Percentiles rank a stretch among this genome's conserved stretches.
Evolutionary conservation across 805 yeast genomes (phyloP).

Genomic region (Cyberlindnera euphorbiae): DNA sequence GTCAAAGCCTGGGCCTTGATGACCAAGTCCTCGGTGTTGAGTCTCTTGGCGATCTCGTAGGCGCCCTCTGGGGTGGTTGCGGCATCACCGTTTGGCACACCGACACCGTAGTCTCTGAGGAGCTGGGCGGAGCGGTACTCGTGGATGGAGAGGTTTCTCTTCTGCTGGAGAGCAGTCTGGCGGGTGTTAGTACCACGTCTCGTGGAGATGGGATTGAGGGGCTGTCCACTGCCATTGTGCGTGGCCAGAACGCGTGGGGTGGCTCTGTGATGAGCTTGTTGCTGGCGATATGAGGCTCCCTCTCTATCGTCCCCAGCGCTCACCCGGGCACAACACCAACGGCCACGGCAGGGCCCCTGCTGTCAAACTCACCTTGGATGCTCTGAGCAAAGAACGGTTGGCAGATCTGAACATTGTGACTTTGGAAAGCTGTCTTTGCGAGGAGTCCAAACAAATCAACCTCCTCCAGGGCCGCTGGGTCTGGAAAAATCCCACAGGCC

Average conservation of each 20-base stretch:
- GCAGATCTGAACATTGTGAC: slow-evolving; percentile 11
- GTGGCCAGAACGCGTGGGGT: background rate
- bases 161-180: slow-evolving; percentile 25
- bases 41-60: slow-evolving; percentile 68
- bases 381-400: slow-evolving; percentile 14
- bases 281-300: too few species aligned
- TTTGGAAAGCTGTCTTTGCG: too few species aligned
- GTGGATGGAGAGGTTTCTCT: slow-evolving; percentile 84
- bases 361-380: slow-evolving; percentile 13
- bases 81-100: slow-evolving; percentile 88
- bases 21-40: slow-evolving; percentile 79
- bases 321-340: background rate
- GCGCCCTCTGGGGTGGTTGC: slow-evolving; percentile 91
- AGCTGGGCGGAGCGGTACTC: slow-evolving; percentile 94
- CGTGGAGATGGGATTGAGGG: too few species aligned
- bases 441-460: too few species aligned
- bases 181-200: slow-evolving; percentile 2
- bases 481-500: too few species aligned
- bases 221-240: too few species aligned
- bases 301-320: too few species aligned
- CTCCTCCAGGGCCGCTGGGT: too few species aligned
- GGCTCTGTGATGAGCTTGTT: too few species aligned
- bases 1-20: slow-evolving; percentile 98
- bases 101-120: slow-evolving; percentile 74
- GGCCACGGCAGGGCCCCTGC: too few species aligned